These are phyloP conservation scores for Trichomonas gallinae DNA, from an alignment of 208 protist genomes.

Conservation along the genomic window DNA sequence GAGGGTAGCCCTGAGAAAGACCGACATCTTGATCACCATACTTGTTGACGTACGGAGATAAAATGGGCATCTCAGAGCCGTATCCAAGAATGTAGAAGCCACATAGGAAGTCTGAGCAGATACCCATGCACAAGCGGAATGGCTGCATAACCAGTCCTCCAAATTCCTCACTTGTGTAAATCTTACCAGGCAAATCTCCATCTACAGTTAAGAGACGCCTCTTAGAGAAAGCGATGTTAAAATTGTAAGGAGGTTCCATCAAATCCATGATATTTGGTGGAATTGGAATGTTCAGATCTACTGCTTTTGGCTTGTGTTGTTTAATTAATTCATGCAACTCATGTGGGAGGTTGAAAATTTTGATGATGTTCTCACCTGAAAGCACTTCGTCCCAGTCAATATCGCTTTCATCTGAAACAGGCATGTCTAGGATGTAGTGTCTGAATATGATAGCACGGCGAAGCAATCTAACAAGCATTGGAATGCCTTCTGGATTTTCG, in stretches of 20 bases:
- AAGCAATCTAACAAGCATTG: too few relatives aligned
- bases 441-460: too few relatives aligned
- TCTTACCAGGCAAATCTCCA: background rate
- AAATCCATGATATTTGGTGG: background rate
- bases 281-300: background rate
- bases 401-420: background rate
- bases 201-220: background rate
- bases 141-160: background rate
- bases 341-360: background rate
- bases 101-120: background rate
- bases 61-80: background rate
- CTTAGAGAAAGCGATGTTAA: background rate
- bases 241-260: background rate
- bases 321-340: background rate
- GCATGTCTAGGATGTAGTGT: too few relatives aligned
- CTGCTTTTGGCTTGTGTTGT: background rate
- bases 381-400: background rate
- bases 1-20: background rate
- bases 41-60: background rate
- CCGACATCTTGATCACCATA: background rate
- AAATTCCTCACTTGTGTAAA: background rate
- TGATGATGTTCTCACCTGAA: background rate
- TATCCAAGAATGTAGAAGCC: background rate
- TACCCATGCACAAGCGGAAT: background rate
- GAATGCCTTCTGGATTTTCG: too few relatives aligned